phyloP scores from a whole-genome alignment of 768 basidiomycete species.

The Kwoniella pini region DNA sequence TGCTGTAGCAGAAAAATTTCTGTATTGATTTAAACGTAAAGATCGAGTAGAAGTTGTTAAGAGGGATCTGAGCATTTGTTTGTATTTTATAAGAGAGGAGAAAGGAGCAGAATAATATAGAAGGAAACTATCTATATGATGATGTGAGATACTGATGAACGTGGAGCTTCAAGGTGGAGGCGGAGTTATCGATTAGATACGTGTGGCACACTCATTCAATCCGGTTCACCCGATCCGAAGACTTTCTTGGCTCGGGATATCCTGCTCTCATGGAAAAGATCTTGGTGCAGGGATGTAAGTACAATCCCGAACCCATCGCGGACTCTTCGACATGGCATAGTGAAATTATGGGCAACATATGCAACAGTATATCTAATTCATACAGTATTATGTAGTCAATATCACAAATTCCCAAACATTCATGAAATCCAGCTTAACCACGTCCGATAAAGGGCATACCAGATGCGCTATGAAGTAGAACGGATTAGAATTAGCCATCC shows the following conservation, averaged over 20 bases:
- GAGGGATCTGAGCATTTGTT: constrained; percentile 29
- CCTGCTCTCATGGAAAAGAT: no score
- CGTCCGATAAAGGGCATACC: constrained; percentile 53
- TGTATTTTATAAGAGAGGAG: background rate
- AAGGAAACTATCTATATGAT: no score
- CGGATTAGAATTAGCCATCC: no score
- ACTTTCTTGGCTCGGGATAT: constrained; percentile 2
- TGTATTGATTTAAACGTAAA: constrained; percentile 6
- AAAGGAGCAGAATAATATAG: background rate
- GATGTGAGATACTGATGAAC: background rate
- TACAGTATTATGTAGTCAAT: no score
- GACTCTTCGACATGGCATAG: no score
- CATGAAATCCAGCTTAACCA: constrained; percentile 25
- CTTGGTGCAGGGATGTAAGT: no score
- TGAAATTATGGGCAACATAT: no score
- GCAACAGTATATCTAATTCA: no score
- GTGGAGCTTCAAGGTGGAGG: constrained; percentile 19
- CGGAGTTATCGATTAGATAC: background rate
- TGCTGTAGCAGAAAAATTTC: constrained; percentile 41
- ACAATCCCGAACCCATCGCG: no score
- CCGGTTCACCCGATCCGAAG: no score
- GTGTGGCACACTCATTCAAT: constrained; percentile 9
- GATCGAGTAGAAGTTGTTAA: constrained; percentile 22
- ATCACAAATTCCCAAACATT: background rate
- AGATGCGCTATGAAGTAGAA: constrained; percentile 32